Percentiles rank a stretch among this genome's conserved stretches.
Evolutionary conservation across 371 early-diverging fungal genomes (phyloP).

Genomic region (Dichotomocladium elegans): DNA sequence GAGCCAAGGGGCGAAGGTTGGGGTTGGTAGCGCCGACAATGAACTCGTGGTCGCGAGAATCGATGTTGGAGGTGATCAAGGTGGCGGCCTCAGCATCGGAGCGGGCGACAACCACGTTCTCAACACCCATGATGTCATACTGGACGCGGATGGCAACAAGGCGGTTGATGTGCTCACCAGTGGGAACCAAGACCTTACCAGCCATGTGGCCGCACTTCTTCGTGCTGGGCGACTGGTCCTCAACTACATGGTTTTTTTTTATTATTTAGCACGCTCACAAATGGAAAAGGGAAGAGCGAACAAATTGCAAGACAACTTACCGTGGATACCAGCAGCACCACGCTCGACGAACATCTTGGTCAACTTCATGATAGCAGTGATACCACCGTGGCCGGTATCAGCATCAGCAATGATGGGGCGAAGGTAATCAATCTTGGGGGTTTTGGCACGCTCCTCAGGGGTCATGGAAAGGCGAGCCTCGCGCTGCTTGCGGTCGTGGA

Average conservation of each 20-base stretch:
- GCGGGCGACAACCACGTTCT: constrained; percentile 91
- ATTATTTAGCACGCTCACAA: neutral
- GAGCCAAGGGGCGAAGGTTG: constrained; percentile 65
- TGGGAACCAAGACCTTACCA: constrained; percentile 97
- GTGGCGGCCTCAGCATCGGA: constrained; percentile 98
- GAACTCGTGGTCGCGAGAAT: constrained; percentile 95
- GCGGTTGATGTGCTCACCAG: constrained; percentile 96
- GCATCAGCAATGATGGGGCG: constrained; percentile 98
- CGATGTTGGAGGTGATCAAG: constrained; percentile 93
- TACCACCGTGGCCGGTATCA: constrained; percentile 94
- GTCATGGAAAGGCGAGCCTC: constrained; percentile 79
- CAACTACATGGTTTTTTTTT: constrained; percentile 41
- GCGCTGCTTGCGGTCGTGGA: constrained; percentile 97
- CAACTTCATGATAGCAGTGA: constrained; percentile 83
- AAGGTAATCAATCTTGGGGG: constrained; percentile 84
- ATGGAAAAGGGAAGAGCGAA: too few relatives aligned
- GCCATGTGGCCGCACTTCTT: constrained; percentile 99
- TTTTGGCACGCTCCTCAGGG: constrained; percentile 64
- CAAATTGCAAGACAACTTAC: too few relatives aligned
- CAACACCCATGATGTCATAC: constrained; percentile 97
- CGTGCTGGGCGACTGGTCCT: constrained; percentile 94
- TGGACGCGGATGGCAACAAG: constrained; percentile 94
- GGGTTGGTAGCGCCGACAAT: constrained; percentile 91
- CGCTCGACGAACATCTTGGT: constrained; percentile 89
- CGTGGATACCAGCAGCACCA: constrained; percentile 59